These are phyloP conservation scores for Phanerochaete carnosa DNA, from an alignment of 768 basidiomycete genomes.

Conservation along the genomic window DNA sequence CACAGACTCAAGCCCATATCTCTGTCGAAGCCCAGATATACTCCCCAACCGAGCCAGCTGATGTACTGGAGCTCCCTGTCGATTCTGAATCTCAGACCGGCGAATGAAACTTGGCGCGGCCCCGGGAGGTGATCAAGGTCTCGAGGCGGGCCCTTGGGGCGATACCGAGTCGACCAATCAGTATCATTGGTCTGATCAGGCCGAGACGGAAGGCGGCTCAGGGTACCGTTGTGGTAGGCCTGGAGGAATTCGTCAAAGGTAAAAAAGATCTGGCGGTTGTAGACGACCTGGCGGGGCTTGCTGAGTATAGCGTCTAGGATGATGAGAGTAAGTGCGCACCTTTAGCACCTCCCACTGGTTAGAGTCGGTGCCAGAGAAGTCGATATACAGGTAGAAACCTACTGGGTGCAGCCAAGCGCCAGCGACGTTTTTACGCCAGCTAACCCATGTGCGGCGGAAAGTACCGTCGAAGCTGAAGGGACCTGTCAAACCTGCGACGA, in stretches of 20 bases:
- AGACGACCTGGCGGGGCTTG: slow-evolving; percentile 39
- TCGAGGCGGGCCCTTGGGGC: slow-evolving; percentile 31
- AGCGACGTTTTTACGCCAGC: slow-evolving; percentile 45
- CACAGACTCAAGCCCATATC: slow-evolving; percentile 66
- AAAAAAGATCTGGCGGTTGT: slow-evolving; percentile 56
- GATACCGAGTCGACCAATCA: slow-evolving; percentile 46
- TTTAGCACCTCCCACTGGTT: slow-evolving; percentile 50
- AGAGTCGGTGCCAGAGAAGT: slow-evolving; percentile 50
- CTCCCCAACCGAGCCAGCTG: slow-evolving; percentile 67
- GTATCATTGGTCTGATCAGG: slow-evolving; percentile 32
- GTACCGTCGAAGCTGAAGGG: slow-evolving; percentile 60
- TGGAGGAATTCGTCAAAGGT: slow-evolving; percentile 45
- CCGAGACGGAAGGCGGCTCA: slow-evolving; percentile 37
- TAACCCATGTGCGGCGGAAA: slow-evolving; percentile 54
- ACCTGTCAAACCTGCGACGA: slow-evolving; percentile 41
- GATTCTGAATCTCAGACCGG: slow-evolving; percentile 55
- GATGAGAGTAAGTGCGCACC: slow-evolving; percentile 24
- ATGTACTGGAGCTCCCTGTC: slow-evolving; percentile 49
- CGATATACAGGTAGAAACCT: slow-evolving; percentile 55
- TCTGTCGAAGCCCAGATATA: slow-evolving; percentile 60
- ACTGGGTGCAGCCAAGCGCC: slow-evolving; percentile 54
- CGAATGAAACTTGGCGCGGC: slow-evolving; percentile 59
- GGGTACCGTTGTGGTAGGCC: slow-evolving; percentile 51
- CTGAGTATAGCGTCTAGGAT: background rate
- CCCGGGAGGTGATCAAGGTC: slow-evolving; percentile 67